Evolutionary conservation across 2,329 filamentous ascomycete genomes (phyloP).

Genomic region (Aspergillus oerlinghausenensis): DNA sequence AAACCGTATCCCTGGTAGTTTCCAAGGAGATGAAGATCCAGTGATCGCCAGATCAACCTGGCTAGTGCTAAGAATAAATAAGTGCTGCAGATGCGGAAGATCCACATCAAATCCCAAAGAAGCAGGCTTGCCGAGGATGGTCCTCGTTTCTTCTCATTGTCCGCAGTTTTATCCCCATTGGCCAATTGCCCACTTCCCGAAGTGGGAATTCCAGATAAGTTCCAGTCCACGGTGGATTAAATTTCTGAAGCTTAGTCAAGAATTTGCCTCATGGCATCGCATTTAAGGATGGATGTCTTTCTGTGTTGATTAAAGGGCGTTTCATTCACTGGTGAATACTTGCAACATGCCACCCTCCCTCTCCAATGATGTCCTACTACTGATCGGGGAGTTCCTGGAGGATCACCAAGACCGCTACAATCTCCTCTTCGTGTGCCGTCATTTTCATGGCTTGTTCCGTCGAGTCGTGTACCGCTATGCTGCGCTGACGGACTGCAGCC

Average conservation of each 20-base stretch:
- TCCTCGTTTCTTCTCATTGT: not conserved
- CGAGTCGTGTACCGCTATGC: constrained; percentile 19
- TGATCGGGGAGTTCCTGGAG: constrained; percentile 25
- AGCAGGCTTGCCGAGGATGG: constrained; percentile 9
- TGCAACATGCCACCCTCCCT: constrained; percentile 18
- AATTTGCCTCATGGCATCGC: not conserved
- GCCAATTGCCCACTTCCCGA: not conserved
- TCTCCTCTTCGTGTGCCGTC: constrained; percentile 21
- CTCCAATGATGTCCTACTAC: constrained; percentile 27
- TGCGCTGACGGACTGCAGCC: constrained; percentile 12
- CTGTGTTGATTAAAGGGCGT: too few relatives aligned
- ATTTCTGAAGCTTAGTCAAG: not conserved
- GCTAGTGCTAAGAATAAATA: constrained; percentile 3
- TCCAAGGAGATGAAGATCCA: not conserved
- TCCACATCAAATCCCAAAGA: constrained; percentile 7
- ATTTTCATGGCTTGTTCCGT: constrained; percentile 26
- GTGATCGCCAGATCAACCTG: constrained; percentile 1
- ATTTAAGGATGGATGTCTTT: not conserved
- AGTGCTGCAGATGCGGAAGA: not conserved
- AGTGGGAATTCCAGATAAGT: not conserved
- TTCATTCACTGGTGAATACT: too few relatives aligned
- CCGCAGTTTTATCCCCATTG: not conserved
- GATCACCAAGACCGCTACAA: constrained; percentile 22
- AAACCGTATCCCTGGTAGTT: not conserved
- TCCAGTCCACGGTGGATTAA: not conserved